Evolutionary conservation across 2,329 filamentous ascomycete genomes (phyloP).

Genomic region (Talaromyces sp.): DNA sequence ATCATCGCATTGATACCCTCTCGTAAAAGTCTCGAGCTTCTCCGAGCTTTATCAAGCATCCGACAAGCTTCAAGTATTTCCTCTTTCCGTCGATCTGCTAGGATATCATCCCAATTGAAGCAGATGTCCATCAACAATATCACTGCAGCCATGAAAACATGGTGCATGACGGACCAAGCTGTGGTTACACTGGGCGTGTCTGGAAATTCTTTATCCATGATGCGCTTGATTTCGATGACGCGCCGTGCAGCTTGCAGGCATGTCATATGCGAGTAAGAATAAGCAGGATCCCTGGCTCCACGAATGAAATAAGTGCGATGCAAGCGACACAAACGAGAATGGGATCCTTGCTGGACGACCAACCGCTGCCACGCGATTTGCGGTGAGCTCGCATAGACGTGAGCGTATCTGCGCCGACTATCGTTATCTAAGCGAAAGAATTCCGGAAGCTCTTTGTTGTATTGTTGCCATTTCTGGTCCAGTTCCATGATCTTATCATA

Average conservation of each 20-base stretch:
- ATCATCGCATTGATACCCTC: constrained; percentile 39
- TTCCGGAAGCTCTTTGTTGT: constrained; percentile 30
- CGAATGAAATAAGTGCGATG: constrained; percentile 41
- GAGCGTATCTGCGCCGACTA: constrained; percentile 26
- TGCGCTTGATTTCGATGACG: constrained; percentile 36
- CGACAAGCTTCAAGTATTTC: constrained; percentile 39
- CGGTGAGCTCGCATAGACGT: constrained; percentile 30
- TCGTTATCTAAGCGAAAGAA: constrained; percentile 38
- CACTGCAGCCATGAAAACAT: constrained; percentile 41
- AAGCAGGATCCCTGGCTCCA: constrained; percentile 33
- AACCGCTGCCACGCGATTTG: constrained; percentile 35
- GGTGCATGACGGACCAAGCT: constrained; percentile 36
- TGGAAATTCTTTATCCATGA: constrained; percentile 30
- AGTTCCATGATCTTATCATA: constrained; percentile 40
- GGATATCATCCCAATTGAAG: constrained; percentile 38
- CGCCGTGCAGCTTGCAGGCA: constrained; percentile 38
- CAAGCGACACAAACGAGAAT: constrained; percentile 37
- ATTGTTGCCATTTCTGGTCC: constrained; percentile 34
- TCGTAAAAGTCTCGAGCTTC: constrained; percentile 29
- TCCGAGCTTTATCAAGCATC: constrained; percentile 36
- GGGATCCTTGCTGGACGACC: constrained; percentile 34
- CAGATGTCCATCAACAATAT: constrained; percentile 41
- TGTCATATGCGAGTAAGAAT: constrained; percentile 38
- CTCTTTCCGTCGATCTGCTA: constrained; percentile 33
- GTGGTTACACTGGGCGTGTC: constrained; percentile 28